Evolutionary conservation across 164 flowering plant genomes (phyloP).

Genomic region (Chimonanthus praecox): DNA sequence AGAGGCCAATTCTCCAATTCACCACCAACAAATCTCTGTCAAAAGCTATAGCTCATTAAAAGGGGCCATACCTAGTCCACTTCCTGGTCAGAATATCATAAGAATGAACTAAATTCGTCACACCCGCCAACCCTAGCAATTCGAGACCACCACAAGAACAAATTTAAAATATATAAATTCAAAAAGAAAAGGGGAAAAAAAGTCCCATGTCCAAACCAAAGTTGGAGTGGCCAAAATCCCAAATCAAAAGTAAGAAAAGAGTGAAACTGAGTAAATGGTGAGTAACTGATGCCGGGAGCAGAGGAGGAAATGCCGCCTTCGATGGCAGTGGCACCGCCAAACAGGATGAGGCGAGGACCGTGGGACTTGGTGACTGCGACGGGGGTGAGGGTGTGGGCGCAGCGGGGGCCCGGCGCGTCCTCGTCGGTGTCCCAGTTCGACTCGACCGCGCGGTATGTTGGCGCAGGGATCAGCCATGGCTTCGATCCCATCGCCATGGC

Average conservation of each 20-base stretch:
- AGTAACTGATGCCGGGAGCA: slow-evolving; percentile 14
- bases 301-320: slow-evolving; percentile 37
- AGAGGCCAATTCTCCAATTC: background rate
- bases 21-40: background rate
- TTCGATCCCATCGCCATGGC: slow-evolving; percentile 38
- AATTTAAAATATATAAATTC: background rate
- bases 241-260: background rate
- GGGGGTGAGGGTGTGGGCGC: slow-evolving; percentile 87
- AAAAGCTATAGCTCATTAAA: background rate
- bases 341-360: slow-evolving; percentile 88
- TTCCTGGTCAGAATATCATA: slow-evolving; percentile 83
- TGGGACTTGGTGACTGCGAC: slow-evolving; percentile 79
- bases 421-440: slow-evolving; percentile 83
- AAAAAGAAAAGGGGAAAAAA: background rate
- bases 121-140: slow-evolving; percentile 79
- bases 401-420: slow-evolving; percentile 94
- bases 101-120: slow-evolving; percentile 85
- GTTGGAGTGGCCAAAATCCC: background rate
- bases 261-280: background rate
- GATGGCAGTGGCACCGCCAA: slow-evolving; percentile 97
- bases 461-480: slow-evolving; percentile 84
- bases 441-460: slow-evolving; percentile 62
- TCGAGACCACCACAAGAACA: slow-evolving; percentile 2
- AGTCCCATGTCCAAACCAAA: background rate
- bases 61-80: slow-evolving; percentile 65